These are phyloP conservation scores for Sesbania bispinosa DNA, from an alignment of 306 rosid genomes.

Conservation along the genomic window DNA sequence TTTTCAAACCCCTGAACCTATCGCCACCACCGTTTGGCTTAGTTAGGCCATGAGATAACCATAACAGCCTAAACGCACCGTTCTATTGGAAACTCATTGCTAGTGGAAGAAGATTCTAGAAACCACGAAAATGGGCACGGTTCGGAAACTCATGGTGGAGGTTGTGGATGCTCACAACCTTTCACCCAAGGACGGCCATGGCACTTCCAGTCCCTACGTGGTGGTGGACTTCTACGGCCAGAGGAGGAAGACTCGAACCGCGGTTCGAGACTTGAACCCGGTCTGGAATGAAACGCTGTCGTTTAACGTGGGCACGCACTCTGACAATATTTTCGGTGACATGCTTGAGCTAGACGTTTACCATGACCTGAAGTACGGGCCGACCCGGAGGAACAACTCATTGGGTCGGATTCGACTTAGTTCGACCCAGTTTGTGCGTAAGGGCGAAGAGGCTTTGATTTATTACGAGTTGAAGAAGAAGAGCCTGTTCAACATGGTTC, in stretches of 20 bases:
- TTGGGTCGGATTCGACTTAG: conserved; percentile 60
- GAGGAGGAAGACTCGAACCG: conserved; percentile 50
- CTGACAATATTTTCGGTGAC: conserved; percentile 59
- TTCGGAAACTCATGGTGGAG: conserved; percentile 64
- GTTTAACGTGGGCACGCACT: conserved; percentile 53
- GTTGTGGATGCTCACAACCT: conserved; percentile 83
- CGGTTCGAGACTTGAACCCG: conserved; percentile 57
- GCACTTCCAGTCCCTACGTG: conserved; percentile 77
- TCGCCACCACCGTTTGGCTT: neutral
- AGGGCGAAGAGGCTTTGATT: conserved; percentile 89
- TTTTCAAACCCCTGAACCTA: neutral
- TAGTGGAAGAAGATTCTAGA: neutral
- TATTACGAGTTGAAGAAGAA: conserved; percentile 66
- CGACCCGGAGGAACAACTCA: conserved; percentile 58
- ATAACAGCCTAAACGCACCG: neutral
- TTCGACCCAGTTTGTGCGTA: conserved; percentile 65
- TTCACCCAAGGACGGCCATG: conserved; percentile 69
- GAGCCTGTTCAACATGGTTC: conserved; percentile 43
- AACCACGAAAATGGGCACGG: conserved; percentile 30
- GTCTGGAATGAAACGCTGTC: conserved; percentile 70
- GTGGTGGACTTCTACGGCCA: conserved; percentile 69
- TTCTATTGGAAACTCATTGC: neutral
- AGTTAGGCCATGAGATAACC: neutral
- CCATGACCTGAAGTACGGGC: conserved; percentile 59
- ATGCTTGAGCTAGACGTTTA: conserved; percentile 59